Evolutionary conservation across 768 basidiomycete genomes (phyloP), one percentile per base, ranked within the genome.

Genomic region (Suillus lakei): DNA sequence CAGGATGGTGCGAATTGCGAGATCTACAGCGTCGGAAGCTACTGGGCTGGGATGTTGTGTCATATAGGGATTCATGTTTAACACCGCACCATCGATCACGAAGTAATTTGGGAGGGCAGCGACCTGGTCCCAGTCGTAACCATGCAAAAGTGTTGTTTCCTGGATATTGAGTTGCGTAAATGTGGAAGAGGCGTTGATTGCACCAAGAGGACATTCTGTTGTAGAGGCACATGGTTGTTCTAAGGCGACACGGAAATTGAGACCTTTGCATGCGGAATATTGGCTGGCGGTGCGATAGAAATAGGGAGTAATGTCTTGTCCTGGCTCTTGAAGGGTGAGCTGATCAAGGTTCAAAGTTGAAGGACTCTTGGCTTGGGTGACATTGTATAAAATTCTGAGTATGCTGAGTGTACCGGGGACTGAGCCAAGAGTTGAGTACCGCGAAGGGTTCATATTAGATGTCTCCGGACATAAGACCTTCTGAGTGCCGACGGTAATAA

Each of bases 401-500:
- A 98, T 80, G 60, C 91, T 91, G 61, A 99, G 82, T 18, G 90
- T 91, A 60, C 88, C 88, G 46, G 82, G 68, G 5, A 74, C 73
- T 23, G 85, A 78, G 23, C 90, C 92, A 3, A 93, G 82, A 51
- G 84, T 77, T 30, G 86, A 75, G 70, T 86, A 89, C 56, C 71
- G 71, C 62, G 75, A 74, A 68, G 76, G 76, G 64, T 80, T 82
- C 38, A 79, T 81, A 70, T 73, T 79, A 38, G 76, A 79, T 61
- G 79, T 81, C 69, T 79, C 80, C 1, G 96, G 95, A 80, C 98
- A 99, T 36, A 99, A 86, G 53, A 95, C 93, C 71, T 89, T 89
- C 79, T 98, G 93, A 54, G 97, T 88, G 41, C 97, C 97, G 69
- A 99, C 93, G 44, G 98, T 99, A 63, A 91, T 84, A 79, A 99